These are phyloP conservation scores for Rubroshorea leprosula DNA, from an alignment of 345 rosid species.

Conservation along the genomic window DNA sequence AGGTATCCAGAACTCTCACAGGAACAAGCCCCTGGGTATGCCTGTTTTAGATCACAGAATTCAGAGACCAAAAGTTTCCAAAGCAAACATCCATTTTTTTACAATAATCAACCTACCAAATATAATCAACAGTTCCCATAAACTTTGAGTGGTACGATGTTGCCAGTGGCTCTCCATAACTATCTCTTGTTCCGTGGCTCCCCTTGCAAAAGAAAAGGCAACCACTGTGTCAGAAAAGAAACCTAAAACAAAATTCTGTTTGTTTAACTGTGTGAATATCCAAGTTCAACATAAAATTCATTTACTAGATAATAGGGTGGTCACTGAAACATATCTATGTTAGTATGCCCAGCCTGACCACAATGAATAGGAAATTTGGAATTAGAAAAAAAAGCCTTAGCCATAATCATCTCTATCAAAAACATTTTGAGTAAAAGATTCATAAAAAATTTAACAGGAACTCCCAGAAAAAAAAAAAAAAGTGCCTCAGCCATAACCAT, in stretches of 20 bases:
- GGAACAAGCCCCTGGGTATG: slow-evolving; percentile 73
- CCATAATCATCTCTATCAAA: background rate
- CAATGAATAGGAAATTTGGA: background rate
- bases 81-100: background rate
- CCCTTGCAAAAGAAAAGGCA: slow-evolving; percentile 46
- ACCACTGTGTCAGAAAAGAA: slow-evolving; percentile 12
- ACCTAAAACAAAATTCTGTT: background rate
- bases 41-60: slow-evolving; percentile 38
- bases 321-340: background rate
- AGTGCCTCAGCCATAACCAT: background rate
- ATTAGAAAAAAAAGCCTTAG: background rate
- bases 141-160: slow-evolving; percentile 85
- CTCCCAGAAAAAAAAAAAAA: slow-evolving; percentile 27
- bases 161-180: slow-evolving; percentile 77
- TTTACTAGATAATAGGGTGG: background rate
- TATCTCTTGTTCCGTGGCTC: slow-evolving; percentile 47
- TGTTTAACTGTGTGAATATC: background rate
- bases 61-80: slow-evolving; percentile 6
- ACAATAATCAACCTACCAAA: slow-evolving; percentile 49
- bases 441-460: slow-evolving; percentile 47
- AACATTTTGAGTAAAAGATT: slow-evolving; percentile 11
- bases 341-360: background rate
- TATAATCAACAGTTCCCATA: slow-evolving; percentile 91
- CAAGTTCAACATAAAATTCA: background rate
- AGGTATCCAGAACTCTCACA: slow-evolving; percentile 81